These are phyloP conservation scores for Penicillium robsamsonii DNA, from an alignment of 495 filamentous ascomycete genomes.

Conservation along the genomic window DNA sequence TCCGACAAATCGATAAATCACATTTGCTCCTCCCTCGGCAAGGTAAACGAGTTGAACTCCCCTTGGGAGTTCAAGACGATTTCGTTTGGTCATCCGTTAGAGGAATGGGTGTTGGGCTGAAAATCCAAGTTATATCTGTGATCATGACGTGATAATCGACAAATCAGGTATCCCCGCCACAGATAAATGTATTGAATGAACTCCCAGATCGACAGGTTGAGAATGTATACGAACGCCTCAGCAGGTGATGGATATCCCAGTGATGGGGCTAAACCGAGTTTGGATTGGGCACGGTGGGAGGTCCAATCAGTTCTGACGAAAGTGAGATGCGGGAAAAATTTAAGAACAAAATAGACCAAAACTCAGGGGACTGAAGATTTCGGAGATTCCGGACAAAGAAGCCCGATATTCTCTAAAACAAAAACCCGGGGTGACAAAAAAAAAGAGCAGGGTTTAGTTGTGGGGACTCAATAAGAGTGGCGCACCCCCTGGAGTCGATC, in stretches of 20 bases:
- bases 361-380: neutral
- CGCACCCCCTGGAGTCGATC: constrained; percentile 25
- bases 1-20: constrained; percentile 59
- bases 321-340: neutral
- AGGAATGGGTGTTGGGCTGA: constrained; percentile 10
- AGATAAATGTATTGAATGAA: neutral
- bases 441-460: constrained; percentile 35
- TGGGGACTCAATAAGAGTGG: constrained; percentile 26
- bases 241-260: constrained; percentile 10
- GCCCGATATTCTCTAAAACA: neutral
- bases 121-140: neutral
- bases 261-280: constrained; percentile 1
- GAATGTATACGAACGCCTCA: constrained; percentile 11
- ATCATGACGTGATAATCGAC: constrained; percentile 5
- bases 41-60: constrained; percentile 51
- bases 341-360: neutral
- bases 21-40: constrained; percentile 70
- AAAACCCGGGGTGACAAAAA: neutral
- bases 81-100: constrained; percentile 41
- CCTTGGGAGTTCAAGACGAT: constrained; percentile 38
- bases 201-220: neutral
- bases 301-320: neutral
- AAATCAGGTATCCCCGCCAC: neutral
- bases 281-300: neutral
- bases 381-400: constrained; percentile 1